Base-by-base conservation (phyloP, 2,329 filamentous ascomycete genomes). In the Trichophyton equinum region DNA sequence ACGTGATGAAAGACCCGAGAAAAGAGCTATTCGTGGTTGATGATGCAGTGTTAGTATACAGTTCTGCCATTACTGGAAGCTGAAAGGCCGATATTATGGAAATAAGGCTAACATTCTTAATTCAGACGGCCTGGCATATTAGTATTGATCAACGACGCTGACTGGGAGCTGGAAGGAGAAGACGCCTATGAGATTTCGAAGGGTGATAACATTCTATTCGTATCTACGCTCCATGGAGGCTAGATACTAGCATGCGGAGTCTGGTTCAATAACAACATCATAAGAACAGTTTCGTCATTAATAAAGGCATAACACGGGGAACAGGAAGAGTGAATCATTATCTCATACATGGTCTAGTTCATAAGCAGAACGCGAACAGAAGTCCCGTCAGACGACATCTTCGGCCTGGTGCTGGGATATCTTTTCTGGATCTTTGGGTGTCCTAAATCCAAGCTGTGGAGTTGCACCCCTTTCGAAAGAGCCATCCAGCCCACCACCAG, bases 81-180 rank as follows among this genome's bases (percentile, higher is more conserved):
- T 27, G 9, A 8, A 38, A 38, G 33, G 9, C 22, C 42, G 13
- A 47, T 55, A 33, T n/a, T 30, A 53, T 40, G 33, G 7, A 18
- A 42, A 59, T 49, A 15, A 62, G 56, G 47, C 65, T 65, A 56
- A 66, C 67, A 68, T 71, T 59, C 15, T 13, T 58, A 58, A 18
- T n/a, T 27, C 61, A 97, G 92, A 63, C 91, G 94, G 59, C 94
- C 94, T 4, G 94, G 94, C 2, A 96, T 99, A 72, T 82, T 99
- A 49, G 92, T 96, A 30, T 81, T 99, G 61, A 95, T 99, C 74
- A 99, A 99, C 72, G 94, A 99, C 68, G 89, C 91, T 27, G 94
- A 99, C 73, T 99, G 94, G 94, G 94, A 97, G 74, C 82, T 99
- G 11, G 94, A 97, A 75, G 94, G 91, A 18, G 92, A 97, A 75